Evolutionary conservation across 352 stramenopile genomes (phyloP), one percentile per base, ranked within the genome.

Genomic region (Elongisporangium anandrum): DNA sequence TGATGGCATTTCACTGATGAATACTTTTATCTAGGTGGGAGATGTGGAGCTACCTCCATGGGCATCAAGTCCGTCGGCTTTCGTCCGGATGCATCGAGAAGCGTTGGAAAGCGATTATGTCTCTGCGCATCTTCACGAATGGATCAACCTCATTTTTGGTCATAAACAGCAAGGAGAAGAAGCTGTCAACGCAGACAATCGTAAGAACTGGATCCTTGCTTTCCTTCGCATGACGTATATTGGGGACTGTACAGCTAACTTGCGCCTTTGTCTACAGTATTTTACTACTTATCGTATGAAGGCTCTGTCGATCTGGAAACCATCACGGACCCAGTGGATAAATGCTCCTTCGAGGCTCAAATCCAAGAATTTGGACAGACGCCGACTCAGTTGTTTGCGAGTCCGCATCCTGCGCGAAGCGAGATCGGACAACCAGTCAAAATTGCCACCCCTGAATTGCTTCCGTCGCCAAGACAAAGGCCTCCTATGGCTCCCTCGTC

Each of bases 11-110:
- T 55, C 45, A 50, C 24, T 64, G 39, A 9, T 54, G 15, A 20
- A 53, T 23, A 57, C 54, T 41, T 51, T 22, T 48, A 20, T 55
- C 3, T 64, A 90, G 77, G 77, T 99, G 34, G 82, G 96, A 60
- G 90, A 99, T 73, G 97, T 99, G 4, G 77, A 90, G 52, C 71
- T 99, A 19, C 97, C 97, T 22, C 76, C 90, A 3, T 99, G 97
- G 95, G 96, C 96, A 34, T 85, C 85, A 24, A 94, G 72, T 20
- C 78, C 96, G 19, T 75, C 81, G 41, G 73, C 79, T 6, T 96
- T 96, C 73, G 74, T 92, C 21, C 76, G 72, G n/a, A 85, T 79
- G 22, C 77, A 88, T 47, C 74, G 79, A 2, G 65, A 90, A 68
- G 82, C 85, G 0, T 63, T 94, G n/a, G 85, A 94, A 63, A 88